Evolutionary conservation across 495 filamentous ascomycete species (phyloP), one percentile per base, ranked within the genome.

Genomic region (Penicillium pancosmium): DNA sequence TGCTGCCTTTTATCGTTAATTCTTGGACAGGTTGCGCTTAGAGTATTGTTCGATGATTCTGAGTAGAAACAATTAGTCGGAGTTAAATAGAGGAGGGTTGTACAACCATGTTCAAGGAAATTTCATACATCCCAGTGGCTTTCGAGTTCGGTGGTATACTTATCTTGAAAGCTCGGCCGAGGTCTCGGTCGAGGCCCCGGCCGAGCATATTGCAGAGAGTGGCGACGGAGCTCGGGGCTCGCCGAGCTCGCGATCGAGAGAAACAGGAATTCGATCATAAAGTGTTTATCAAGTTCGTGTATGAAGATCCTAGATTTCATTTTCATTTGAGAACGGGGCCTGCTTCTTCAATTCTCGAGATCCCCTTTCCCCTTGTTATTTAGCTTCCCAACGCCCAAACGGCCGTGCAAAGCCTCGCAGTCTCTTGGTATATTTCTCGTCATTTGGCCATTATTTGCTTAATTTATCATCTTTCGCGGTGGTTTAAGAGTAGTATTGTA

Each of bases 131-230:
- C 36, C 36, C 0, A 12, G 11, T 38, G 15, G 36, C 36, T 13
- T 36, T 38, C 5, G 36, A 13, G 1, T 38, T n/a, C 36, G 12
- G 7, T 46, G 41, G 19, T 21, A 46, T 23, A 49, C 56, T 59
- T 59, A 59, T 59, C 56, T 53, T 25, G 31, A 38, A 31, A 31
- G 27, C 27, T 31, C 27, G 27, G 27, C 27, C 27, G 27, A 31
- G 27, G 4, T 3, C 41, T 59, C 56, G 56, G 50, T 33, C 50
- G 56, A 59, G 19, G 11, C 40, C n/a, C 55, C 61, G 61, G 60
- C 55, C 60, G 55, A 63, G 52, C 27, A 7, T 15, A 11, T 15
- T 33, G 27, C 15, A 38, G 36, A 13, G 36, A 4, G 15, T 51
- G 18, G 50, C 21, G 34, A 50, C 23, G 9, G 4, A 5, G 8